Evolutionary conservation across 331 rosid genomes (phyloP).

Genomic region (Malus hybrid): DNA sequence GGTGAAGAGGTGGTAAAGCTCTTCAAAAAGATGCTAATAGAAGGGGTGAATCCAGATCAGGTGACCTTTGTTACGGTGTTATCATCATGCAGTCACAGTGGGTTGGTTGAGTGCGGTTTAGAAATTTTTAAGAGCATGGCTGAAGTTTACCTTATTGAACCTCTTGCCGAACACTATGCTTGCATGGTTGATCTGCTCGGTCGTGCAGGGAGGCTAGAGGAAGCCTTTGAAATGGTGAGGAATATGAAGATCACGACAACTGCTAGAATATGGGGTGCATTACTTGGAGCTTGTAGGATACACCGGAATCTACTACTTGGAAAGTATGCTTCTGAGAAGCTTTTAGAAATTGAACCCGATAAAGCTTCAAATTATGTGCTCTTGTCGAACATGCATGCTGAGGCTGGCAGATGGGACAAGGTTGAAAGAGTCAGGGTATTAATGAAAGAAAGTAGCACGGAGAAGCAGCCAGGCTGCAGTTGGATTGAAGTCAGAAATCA

Average conservation of each 20-base stretch:
- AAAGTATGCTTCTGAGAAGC: conserved; percentile 19
- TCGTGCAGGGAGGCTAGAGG: conserved; percentile 34
- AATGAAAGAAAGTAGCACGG: conserved; percentile 20
- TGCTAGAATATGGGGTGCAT: conserved; percentile 31
- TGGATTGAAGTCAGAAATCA: conserved; percentile 30
- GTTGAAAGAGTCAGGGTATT: conserved; percentile 23
- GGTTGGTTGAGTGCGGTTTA: conserved; percentile 24
- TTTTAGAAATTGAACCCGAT: conserved; percentile 27
- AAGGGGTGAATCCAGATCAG: conserved; percentile 26
- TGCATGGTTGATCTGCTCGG: conserved; percentile 36
- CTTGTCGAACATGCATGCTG: conserved; percentile 40
- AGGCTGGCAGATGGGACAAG: conserved; percentile 27
- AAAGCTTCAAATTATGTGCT: conserved; percentile 29
- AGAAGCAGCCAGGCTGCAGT: conserved; percentile 38
- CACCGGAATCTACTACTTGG: conserved; percentile 22
- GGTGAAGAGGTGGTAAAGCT: conserved; percentile 25
- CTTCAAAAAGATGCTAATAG: conserved; percentile 23
- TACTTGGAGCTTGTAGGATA: conserved; percentile 32
- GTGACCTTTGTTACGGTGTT: conserved; percentile 30
- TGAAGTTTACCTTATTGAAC: conserved; percentile 16
- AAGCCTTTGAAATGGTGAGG: conserved; percentile 22
- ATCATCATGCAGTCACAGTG: conserved; percentile 37
- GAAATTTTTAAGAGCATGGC: conserved; percentile 19
- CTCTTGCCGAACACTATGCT: conserved; percentile 31
- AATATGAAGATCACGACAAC: conserved; percentile 24